phyloP scores from a whole-genome alignment of 805 yeast species.

The Lachancea fermentati region DNA sequence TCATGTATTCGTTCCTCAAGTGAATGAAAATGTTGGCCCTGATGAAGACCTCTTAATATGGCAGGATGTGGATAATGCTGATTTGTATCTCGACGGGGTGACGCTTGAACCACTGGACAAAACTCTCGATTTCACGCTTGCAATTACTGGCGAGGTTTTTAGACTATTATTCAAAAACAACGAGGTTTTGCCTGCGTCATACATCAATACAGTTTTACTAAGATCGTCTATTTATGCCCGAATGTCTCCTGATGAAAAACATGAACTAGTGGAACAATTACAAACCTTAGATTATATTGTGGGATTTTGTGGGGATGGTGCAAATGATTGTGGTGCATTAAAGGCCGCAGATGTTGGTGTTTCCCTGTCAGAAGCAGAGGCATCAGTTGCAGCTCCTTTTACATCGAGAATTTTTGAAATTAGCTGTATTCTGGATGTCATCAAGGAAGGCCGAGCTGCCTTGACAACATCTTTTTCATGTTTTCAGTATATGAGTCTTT shows the following conservation, averaged over 20 bases:
- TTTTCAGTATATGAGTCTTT: slow-evolving; percentile 95
- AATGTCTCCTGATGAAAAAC: slow-evolving; percentile 99
- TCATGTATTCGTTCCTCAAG: slow-evolving; percentile 58
- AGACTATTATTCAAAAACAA: slow-evolving; percentile 56
- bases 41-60: slow-evolving; percentile 40
- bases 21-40: slow-evolving; percentile 33
- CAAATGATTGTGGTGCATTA: slow-evolving; percentile 97
- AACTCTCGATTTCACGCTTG: slow-evolving; percentile 53
- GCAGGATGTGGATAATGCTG: slow-evolving; percentile 63
- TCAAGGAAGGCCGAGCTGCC: slow-evolving; percentile 91
- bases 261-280: slow-evolving; percentile 84
- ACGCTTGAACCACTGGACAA: slow-evolving; percentile 48
- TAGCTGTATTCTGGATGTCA: slow-evolving; percentile 85
- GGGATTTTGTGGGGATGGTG: slow-evolving; percentile 99
- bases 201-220: slow-evolving; percentile 56
- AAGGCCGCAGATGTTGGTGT: slow-evolving; percentile 98
- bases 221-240: slow-evolving; percentile 81
- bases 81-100: slow-evolving; percentile 51
- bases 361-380: slow-evolving; percentile 95
- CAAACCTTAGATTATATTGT: slow-evolving; percentile 85
- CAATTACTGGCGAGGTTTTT: slow-evolving; percentile 91
- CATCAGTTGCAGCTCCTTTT: slow-evolving; percentile 97
- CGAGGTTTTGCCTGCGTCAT: slow-evolving; percentile 29
- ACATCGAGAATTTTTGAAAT: slow-evolving; percentile 88
- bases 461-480: slow-evolving; percentile 93